Evolutionary conservation across 176 grass and related monocot species (phyloP).

Genomic region (Otatea glauca): DNA sequence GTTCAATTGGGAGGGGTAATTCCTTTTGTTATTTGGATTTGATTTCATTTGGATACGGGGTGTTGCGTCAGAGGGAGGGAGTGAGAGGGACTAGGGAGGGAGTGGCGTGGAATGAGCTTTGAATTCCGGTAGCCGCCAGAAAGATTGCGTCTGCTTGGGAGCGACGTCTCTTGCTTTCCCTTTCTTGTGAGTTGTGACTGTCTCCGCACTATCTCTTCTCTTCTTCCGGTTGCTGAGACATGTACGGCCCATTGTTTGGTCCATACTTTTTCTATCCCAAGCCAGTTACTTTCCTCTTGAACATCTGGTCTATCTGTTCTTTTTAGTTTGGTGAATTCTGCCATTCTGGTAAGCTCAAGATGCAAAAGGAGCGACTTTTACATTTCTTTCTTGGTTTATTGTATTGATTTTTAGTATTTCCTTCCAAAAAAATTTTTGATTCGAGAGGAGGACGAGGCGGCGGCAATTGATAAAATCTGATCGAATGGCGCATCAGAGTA

Average conservation of each 20-base stretch:
- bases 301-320: not conserved
- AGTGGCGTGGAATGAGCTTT: conserved; percentile 28
- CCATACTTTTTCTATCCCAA: conserved; percentile 19
- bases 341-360: conserved; percentile 14
- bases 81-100: too few relatives aligned
- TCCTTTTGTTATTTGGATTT: not conserved
- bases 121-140: conserved; percentile 14
- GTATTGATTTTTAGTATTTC: not conserved
- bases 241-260: conserved; percentile 36
- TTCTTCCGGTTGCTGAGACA: not conserved
- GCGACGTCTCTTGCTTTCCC: conserved; percentile 29
- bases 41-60: conserved; percentile 2
- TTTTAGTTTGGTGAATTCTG: not conserved
- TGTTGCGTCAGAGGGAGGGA: not conserved
- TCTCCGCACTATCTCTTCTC: conserved; percentile 7
- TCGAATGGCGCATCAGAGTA: conserved; percentile 14
- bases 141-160: not conserved
- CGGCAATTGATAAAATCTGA: conserved; percentile 9
- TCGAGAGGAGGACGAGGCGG: conserved; percentile 1
- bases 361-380: not conserved
- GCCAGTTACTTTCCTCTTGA: not conserved
- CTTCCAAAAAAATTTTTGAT: conserved; percentile 3
- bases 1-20: not conserved
- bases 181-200: conserved; percentile 13
- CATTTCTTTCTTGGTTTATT: not conserved